Base-by-base conservation (phyloP, 1,139 yeast genomes). In the Blastobotrys capitulatus region DNA sequence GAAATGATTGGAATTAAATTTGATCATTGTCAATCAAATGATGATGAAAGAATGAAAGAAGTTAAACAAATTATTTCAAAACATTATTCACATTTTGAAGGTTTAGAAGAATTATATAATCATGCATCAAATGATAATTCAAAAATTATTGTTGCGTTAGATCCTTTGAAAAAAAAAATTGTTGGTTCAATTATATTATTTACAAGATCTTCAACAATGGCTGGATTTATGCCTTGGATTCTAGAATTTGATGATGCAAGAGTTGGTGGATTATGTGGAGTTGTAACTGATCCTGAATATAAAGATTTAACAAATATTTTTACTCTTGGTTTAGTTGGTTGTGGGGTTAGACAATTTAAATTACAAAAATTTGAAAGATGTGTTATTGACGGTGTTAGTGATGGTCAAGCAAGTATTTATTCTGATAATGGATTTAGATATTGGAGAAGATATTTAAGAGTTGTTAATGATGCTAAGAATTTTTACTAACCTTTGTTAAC, bases 1-100 rank as follows among this genome's bases (percentile, higher is more conserved):
- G 79, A 77, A 70, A 77, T 79, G 52, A 80, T 79, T 31, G 84
- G 84, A 1, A 79, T 78, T 27, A 67, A 80, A 52, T 79, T 79
- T 64, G 83, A 79, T 60, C 72, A 79, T 19, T 77, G 83, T 58
- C 70, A 57, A 38, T 45, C 50, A 25, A 13, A 13, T 10, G 57
- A 56, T 25, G 63, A 60, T 44, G 37, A 3, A 12, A 56, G 60
- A 37, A 54, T 57, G 52, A 43, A 42, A 6, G 60, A 60, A 40
- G 56, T 61, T 22, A 48, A 52, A 31, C 44, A 37, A 10, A 50
- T 62, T 15, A 68, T 79, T 15, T 61, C 59, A 40, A 59, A 57
- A 27, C 54, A 61, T 43, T 56, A 60, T 52, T 48, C 46, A 26
- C 55, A 60, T 25, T 52, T 56, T 1, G 59, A 56, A 25, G 66